These are phyloP conservation scores for Pulveroboletus sp. DNA, from an alignment of 768 basidiomycete species.

Conservation along the genomic window DNA sequence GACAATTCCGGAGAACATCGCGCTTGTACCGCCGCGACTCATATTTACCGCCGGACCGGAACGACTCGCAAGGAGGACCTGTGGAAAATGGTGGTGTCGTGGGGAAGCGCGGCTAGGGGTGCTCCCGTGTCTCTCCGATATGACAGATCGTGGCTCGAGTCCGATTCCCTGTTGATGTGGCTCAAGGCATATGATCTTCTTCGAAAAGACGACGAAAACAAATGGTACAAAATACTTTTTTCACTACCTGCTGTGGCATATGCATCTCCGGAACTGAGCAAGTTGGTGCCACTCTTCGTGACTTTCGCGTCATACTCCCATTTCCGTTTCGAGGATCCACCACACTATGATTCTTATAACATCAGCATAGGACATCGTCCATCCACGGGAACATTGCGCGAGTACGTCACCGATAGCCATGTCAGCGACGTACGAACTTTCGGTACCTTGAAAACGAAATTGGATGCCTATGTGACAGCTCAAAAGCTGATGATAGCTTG, in stretches of 20 bases:
- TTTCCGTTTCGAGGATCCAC: constrained; percentile 9
- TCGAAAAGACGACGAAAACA: constrained; percentile 5
- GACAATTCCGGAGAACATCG: no score
- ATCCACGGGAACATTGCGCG: neutral
- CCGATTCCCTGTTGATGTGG: constrained; percentile 17
- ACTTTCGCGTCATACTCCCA: constrained; percentile 24
- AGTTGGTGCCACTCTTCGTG: constrained; percentile 27
- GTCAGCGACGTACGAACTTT: no score
- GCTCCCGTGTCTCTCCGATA: constrained; percentile 16
- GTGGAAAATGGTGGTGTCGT: constrained; percentile 5
- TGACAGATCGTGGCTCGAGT: constrained; percentile 22
- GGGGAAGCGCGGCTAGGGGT: neutral
- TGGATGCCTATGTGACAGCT: constrained; percentile 2
- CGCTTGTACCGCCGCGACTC: no score
- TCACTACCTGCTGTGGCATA: constrained; percentile 30
- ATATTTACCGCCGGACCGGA: no score
- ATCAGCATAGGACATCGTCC: constrained; percentile 2
- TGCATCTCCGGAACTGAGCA: constrained; percentile 7
- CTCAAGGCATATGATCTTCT: constrained; percentile 27
- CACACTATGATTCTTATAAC: constrained; percentile 2
- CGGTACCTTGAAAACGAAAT: neutral
- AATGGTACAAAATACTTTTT: constrained; percentile 25
- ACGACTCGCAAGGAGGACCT: no score
- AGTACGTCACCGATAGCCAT: no score
- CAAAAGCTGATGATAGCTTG: constrained; percentile 8